These are phyloP conservation scores for Calonectria multiphialidica DNA, from an alignment of 2,329 filamentous ascomycete species.

Conservation along the genomic window DNA sequence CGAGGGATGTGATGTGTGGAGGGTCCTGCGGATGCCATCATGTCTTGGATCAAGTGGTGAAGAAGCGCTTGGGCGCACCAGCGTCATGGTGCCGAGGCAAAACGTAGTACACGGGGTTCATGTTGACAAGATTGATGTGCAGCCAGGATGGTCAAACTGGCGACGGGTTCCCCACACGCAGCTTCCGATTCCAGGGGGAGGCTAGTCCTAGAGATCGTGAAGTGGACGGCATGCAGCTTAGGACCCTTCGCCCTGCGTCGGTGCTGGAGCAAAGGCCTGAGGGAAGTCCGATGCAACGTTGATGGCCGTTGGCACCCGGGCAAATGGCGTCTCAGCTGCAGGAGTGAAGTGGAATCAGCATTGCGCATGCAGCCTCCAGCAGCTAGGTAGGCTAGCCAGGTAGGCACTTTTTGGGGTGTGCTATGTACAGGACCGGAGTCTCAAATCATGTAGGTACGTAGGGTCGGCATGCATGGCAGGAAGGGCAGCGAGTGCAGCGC, in stretches of 20 bases:
- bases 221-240: slow-evolving; percentile 12
- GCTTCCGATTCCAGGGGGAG: slow-evolving; percentile 9
- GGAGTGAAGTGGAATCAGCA: background rate
- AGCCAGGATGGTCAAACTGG: slow-evolving; percentile 11
- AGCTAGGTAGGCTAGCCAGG: slow-evolving; percentile 1
- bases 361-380: slow-evolving; percentile 4
- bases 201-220: slow-evolving; percentile 13
- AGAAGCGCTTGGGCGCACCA: background rate
- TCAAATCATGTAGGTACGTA: background rate
- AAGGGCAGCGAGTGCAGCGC: background rate
- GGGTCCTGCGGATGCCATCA: slow-evolving; percentile 3
- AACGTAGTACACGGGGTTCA: slow-evolving; percentile 11
- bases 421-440: background rate
- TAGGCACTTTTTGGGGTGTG: background rate
- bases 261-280: slow-evolving; percentile 5
- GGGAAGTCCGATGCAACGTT: slow-evolving; percentile 23
- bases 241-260: slow-evolving; percentile 2
- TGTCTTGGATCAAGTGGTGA: background rate
- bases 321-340: slow-evolving; percentile 9
- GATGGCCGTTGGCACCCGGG: slow-evolving; percentile 13
- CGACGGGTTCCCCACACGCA: slow-evolving; percentile 14
- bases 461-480: background rate
- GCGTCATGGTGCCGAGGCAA: background rate
- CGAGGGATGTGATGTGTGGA: slow-evolving; percentile 4
- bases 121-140: slow-evolving; percentile 23